Base-by-base conservation (phyloP, 345 rosid genomes). In the Pseudoturritis turrita region DNA sequence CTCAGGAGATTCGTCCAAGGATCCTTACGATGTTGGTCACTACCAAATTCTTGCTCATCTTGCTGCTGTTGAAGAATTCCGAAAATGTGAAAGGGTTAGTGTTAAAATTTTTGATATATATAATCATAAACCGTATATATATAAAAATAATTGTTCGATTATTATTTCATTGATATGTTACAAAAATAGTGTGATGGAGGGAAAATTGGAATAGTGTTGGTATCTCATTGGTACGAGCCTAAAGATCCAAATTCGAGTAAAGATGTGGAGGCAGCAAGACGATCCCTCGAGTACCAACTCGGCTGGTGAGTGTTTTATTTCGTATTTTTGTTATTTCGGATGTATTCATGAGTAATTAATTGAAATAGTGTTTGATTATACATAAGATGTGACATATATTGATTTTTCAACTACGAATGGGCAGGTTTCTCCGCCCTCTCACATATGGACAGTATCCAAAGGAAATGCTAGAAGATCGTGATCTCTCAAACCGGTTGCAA, bases 211-310 rank as follows among this genome's bases (percentile, higher is more conserved):
- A 76, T 76, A 35, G 75, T 70, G 37, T 46, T 70, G 59, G 65
- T 76, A 23, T 54, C 79, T 36, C 79, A 76, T 40, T 76, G 79
- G 79, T 76, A 54, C 35, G 71, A 69, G 64, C 76, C 79, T 45
- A 1, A 70, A 63, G 50, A 75, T 61, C 71, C 61, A 6, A 63
- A 63, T 3, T 69, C 61, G 11, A 22, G 22, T 14, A 19, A 62
- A 43, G 75, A 70, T 19, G 25, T 37, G 3, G 45, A 53, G 11
- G 71, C 81, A 7, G 81, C 78, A 2, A 54, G 33, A 39, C 60
- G 78, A 33, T 68, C 77, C 37, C 75, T 78, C n/a, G 78, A 78
- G 66, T 78, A 15, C 49, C 45, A 3, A 37, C 77, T 78, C 45
- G 81, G 81, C 31, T 78, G 81, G 81, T 73, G 33, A 53, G 56